phyloP scores from a whole-genome alignment of 768 basidiomycete genomes.

The Galerina sulciceps region DNA sequence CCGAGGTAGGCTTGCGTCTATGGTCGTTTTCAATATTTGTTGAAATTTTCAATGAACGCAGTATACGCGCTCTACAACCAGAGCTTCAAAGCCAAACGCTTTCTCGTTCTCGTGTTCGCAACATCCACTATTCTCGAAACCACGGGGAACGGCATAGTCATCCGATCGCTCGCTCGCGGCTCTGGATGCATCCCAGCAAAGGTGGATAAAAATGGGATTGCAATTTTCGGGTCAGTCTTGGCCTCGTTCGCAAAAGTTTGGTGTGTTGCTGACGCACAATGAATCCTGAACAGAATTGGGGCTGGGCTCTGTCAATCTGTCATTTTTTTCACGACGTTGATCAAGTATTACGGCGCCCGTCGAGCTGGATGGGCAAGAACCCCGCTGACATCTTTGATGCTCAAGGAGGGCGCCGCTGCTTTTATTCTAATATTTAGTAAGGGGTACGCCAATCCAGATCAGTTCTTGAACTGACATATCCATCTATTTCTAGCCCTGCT shows the following conservation, averaged over 20 bases:
- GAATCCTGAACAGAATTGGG: not conserved
- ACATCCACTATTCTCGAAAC: constrained; percentile 11
- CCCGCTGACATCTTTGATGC: constrained; percentile 9
- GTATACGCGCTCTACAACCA: constrained; percentile 25
- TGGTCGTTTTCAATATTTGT: not conserved
- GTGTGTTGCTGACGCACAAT: not conserved
- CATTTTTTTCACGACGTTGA: constrained; percentile 4
- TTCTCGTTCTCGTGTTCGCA: constrained; percentile 9
- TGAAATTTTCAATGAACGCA: constrained; percentile 1
- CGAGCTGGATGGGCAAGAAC: constrained; percentile 7
- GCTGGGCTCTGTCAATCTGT: constrained; percentile 7
- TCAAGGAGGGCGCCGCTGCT: constrained; percentile 15
- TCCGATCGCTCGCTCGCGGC: not conserved
- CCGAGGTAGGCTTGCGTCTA: constrained; percentile 14
- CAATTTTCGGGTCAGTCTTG: not conserved
- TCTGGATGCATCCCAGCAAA: constrained; percentile 5
- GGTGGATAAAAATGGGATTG: not conserved
- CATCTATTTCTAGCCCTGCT: not conserved
- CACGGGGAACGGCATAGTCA: constrained; percentile 7
- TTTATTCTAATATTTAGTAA: constrained; percentile 17
- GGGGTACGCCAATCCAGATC: not conserved
- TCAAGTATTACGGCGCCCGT: not conserved
- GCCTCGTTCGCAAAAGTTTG: too few species aligned
- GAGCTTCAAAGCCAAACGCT: constrained; percentile 5
- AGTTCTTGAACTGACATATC: not conserved